These are phyloP conservation scores for Melampsora larici-populina DNA, from an alignment of 1,284 basidiomycete genomes.

Conservation along the genomic window DNA sequence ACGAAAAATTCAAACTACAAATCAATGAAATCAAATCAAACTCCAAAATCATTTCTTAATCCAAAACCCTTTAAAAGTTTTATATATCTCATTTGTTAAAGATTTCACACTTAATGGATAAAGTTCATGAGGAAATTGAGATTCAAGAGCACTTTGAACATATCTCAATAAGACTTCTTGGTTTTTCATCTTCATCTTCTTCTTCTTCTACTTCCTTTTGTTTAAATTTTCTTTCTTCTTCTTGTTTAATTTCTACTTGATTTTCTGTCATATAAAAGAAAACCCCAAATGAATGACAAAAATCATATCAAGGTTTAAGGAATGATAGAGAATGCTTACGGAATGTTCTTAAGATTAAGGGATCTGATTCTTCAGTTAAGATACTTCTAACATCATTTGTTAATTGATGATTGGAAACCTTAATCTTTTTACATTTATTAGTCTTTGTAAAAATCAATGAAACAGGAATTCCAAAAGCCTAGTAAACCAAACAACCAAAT, in stretches of 20 bases:
- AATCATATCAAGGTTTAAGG: background rate
- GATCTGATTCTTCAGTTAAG: slow-evolving; percentile 21
- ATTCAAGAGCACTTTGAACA: too few relatives aligned
- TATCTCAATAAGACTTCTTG: too few relatives aligned
- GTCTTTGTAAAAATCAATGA: background rate
- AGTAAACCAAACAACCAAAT: background rate
- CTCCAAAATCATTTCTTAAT: too few relatives aligned
- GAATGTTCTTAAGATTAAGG: background rate
- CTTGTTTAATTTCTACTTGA: background rate
- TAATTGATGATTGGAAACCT: background rate
- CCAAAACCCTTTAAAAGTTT: too few relatives aligned
- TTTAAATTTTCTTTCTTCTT: too few relatives aligned
- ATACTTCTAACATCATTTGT: slow-evolving; percentile 10
- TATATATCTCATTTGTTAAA: too few relatives aligned
- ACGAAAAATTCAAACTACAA: too few relatives aligned
- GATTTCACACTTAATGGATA: too few relatives aligned
- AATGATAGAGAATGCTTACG: background rate
- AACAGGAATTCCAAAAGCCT: slow-evolving; percentile 8
- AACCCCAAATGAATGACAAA: background rate
- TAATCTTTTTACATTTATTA: background rate
- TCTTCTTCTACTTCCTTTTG: background rate
- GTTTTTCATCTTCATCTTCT: background rate
- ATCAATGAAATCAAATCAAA: too few relatives aligned
- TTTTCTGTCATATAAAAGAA: background rate
- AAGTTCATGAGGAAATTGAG: too few relatives aligned